phyloP scores from a whole-genome alignment of 257 asterid species.

The Cynanchum wilfordii region DNA sequence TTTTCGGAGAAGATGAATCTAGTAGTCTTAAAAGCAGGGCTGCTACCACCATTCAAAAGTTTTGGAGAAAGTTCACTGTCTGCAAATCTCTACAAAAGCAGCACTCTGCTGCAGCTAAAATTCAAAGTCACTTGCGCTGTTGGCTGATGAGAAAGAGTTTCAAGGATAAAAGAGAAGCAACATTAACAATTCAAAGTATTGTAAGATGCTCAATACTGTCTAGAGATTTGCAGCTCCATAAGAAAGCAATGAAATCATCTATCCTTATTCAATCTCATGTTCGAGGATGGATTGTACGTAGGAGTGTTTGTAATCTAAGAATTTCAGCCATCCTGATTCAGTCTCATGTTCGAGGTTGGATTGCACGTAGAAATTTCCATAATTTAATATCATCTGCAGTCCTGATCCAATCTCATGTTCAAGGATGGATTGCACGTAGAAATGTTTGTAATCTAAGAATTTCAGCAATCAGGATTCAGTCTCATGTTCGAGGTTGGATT shows the following conservation, averaged over 20 bases:
- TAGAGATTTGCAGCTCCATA: slow-evolving; percentile 37
- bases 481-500: slow-evolving; percentile 70
- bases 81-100: slow-evolving; percentile 29
- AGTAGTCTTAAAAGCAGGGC: slow-evolving; percentile 30
- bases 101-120: slow-evolving; percentile 61
- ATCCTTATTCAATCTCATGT: slow-evolving; percentile 59
- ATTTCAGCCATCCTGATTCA: slow-evolving; percentile 55
- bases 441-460: slow-evolving; percentile 20
- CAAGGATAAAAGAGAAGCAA: slow-evolving; percentile 42
- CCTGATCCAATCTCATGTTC: slow-evolving; percentile 60
- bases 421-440: slow-evolving; percentile 68
- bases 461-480: slow-evolving; percentile 58
- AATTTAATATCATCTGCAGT: slow-evolving; percentile 36
- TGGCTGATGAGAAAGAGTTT: slow-evolving; percentile 45
- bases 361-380: slow-evolving; percentile 42
- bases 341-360: slow-evolving; percentile 70
- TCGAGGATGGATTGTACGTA: slow-evolving; percentile 71
- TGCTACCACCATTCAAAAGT: slow-evolving; percentile 42
- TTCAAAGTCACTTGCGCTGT: slow-evolving; percentile 69
- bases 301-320: slow-evolving; percentile 25
- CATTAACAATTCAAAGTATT: slow-evolving; percentile 47
- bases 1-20: slow-evolving; percentile 22
- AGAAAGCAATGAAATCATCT: slow-evolving; percentile 38
- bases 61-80: slow-evolving; percentile 43
- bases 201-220: slow-evolving; percentile 33